Evolutionary conservation across 192 early-diverging fungal genomes (phyloP), one percentile per base, ranked within the genome.

Genomic region (Linnemannia hyalina): DNA sequence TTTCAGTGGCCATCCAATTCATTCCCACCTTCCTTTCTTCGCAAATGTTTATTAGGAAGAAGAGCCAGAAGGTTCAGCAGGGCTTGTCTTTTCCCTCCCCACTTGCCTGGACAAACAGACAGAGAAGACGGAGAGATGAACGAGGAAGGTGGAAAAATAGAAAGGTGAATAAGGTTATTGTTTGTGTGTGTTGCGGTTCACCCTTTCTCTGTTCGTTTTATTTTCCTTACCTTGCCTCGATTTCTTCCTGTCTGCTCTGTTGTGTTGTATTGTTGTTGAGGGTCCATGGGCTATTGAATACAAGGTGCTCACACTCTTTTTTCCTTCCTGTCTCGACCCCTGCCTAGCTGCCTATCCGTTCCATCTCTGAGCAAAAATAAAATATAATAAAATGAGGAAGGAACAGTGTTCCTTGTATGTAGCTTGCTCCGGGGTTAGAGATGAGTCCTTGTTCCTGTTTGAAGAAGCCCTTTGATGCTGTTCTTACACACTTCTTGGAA

Each of bases 311-410:
- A 40, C 35, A 22, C 15, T 8, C 26, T 41, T 20, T 42, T 15
- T 32, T 47, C 2, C 35, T 26, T 11, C 26, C 29, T n/a, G n/a
- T 65, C 13, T 65, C 11, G 11, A 32, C 49, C 49, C 20, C 49
- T 52, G 22, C 49, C 15, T 52, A 4, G 16, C 49, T 22, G 20
- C 6, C 49, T 65, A 15, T 15, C 44, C 44, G 38, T 6, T n/a
- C 23, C n/a, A 60, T 60, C 60, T 65, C 60, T 65, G 55, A 57
- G 55, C n/a, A 57, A 26, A 57, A 52, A 52, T 52, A 52, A 52
- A 4, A 52, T 52, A 52, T 7, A 52, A 52, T 22, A 52, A 22
- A 52, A 16, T 52, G 49, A 52, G 49, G 47, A 16, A 49, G 15
- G 49, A 52, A 52, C 18, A 52, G 49, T 65, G 9, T 65, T 65